Conservation (phyloP, 805 yeast genomes). For the Sugiyamaella qingdaonensis region DNA sequence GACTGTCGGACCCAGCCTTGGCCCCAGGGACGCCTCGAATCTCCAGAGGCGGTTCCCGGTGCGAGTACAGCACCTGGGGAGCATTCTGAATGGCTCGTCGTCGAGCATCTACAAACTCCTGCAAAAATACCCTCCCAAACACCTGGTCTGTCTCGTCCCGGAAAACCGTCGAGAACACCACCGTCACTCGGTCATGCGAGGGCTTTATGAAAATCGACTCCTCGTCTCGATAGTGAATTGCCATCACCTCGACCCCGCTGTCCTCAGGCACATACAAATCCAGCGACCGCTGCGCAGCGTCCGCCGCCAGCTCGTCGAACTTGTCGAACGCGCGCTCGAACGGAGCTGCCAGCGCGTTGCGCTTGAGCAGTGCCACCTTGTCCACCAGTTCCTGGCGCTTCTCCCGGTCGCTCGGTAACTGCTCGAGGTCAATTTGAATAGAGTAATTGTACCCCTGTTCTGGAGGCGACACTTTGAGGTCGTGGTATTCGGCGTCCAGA, state of each 20-base stretch:
- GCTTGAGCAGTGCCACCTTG: constrained; percentile 70
- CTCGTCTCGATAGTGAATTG: constrained; percentile 83
- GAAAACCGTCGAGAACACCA: constrained; percentile 88
- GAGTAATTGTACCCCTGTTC: constrained; percentile 85
- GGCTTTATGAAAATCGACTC: constrained; percentile 90
- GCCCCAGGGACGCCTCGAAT: constrained; percentile 44
- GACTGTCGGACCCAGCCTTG: constrained; percentile 37
- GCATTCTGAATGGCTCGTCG: constrained; percentile 94
- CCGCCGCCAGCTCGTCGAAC: constrained; percentile 58
- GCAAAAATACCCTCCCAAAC: constrained; percentile 35
- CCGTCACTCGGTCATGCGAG: constrained; percentile 93
- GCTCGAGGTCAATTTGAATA: constrained; percentile 56
- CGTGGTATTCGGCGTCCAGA: constrained; percentile 46
- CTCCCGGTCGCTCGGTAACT: constrained; percentile 38
- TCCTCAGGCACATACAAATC: constrained; percentile 40
- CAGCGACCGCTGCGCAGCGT: constrained; percentile 34
- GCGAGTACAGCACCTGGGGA: constrained; percentile 93
- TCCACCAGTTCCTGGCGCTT: constrained; percentile 53
- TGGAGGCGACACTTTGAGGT: constrained; percentile 44
- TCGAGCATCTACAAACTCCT: constrained; percentile 92
- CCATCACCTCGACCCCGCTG: constrained; percentile 54
- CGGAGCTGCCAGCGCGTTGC: constrained; percentile 89
- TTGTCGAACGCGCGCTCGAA: constrained; percentile 80
- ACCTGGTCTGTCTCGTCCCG: constrained; percentile 92
- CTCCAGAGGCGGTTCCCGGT: constrained; percentile 90